These are phyloP conservation scores for Asterochloris erici DNA, from an alignment of 139 green algal species.

Conservation along the genomic window DNA sequence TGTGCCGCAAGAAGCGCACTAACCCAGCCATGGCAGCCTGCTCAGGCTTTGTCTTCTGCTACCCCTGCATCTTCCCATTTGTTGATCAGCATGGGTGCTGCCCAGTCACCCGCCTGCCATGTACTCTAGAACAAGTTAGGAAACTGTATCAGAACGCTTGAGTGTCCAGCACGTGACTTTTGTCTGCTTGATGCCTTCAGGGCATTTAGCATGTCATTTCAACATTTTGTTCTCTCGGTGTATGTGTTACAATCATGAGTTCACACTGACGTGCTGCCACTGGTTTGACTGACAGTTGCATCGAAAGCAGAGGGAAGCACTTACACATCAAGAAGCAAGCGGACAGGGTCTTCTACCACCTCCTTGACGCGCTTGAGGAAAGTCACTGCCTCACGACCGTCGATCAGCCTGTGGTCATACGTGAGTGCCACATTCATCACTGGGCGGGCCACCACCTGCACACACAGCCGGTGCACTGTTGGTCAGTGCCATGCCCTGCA, in stretches of 20 bases:
- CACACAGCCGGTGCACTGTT: conserved; percentile 36
- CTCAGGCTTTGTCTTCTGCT: conserved; percentile 92
- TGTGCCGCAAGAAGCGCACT: conserved; percentile 64
- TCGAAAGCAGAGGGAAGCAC: neutral
- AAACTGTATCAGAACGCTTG: conserved; percentile 63
- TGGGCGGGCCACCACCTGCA: conserved; percentile 82
- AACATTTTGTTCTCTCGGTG: neutral
- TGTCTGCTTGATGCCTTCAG: neutral
- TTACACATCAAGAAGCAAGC: conserved; percentile 91
- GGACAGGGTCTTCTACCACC: conserved; percentile 93
- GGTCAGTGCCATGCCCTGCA: too few species aligned
- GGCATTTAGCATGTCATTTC: neutral
- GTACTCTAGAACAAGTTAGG: conserved; percentile 66
- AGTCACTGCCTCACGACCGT: conserved; percentile 93
- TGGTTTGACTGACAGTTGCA: neutral
- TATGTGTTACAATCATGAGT: neutral
- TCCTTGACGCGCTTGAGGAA: conserved; percentile 99
- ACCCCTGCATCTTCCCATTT: conserved; percentile 75
- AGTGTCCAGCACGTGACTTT: neutral
- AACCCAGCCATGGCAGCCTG: conserved; percentile 78
- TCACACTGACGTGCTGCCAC: neutral
- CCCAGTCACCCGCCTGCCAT: conserved; percentile 71
- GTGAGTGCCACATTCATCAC: conserved; percentile 99
- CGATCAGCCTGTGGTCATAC: conserved; percentile 99
- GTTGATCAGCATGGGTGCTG: conserved; percentile 61